Evolutionary conservation across 441 rosid species (phyloP).

Genomic region (Arabidopsis hybrid): DNA sequence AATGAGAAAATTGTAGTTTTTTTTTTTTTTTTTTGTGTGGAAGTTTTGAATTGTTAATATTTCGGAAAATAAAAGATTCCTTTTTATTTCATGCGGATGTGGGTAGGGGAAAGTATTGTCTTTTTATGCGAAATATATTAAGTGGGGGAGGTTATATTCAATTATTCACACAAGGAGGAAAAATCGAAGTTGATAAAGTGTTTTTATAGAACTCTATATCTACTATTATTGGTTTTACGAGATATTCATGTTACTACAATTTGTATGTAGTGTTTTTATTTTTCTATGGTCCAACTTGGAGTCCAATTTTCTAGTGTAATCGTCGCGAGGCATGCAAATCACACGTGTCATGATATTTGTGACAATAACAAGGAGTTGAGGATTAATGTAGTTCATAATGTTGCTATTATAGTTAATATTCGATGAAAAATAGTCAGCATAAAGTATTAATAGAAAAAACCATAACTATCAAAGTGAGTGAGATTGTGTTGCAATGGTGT

Average conservation of each 20-base stretch:
- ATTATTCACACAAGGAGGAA: slow-evolving; percentile 38
- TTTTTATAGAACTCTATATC: slow-evolving; percentile 7
- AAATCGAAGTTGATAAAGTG: slow-evolving; percentile 45
- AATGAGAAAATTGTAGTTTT: slow-evolving; percentile 20
- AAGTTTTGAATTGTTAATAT: slow-evolving; percentile 11
- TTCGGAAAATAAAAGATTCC: slow-evolving; percentile 18
- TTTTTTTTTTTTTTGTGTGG: neutral
- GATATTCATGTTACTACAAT: slow-evolving; percentile 19
- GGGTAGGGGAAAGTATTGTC: slow-evolving; percentile 38
- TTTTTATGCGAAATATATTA: slow-evolving; percentile 31
- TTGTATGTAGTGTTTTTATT: slow-evolving; percentile 1
- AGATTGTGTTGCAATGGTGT: neutral
- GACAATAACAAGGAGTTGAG: neutral
- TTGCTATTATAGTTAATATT: neutral
- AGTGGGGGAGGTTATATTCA: slow-evolving; percentile 49
- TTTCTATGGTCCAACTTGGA: slow-evolving; percentile 35
- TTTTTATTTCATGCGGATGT: slow-evolving; percentile 20
- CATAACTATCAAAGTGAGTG: slow-evolving; percentile 6
- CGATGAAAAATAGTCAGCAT: neutral
- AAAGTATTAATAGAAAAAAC: neutral
- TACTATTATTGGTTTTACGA: slow-evolving; percentile 29
- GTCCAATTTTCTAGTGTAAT: slow-evolving; percentile 27
- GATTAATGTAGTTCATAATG: neutral
- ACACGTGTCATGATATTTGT: slow-evolving; percentile 20
- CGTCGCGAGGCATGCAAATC: slow-evolving; percentile 19